Evolutionary conservation across 2,329 filamentous ascomycete genomes (phyloP), one percentile per base, ranked within the genome.

Genomic region (Alternaria sp.): DNA sequence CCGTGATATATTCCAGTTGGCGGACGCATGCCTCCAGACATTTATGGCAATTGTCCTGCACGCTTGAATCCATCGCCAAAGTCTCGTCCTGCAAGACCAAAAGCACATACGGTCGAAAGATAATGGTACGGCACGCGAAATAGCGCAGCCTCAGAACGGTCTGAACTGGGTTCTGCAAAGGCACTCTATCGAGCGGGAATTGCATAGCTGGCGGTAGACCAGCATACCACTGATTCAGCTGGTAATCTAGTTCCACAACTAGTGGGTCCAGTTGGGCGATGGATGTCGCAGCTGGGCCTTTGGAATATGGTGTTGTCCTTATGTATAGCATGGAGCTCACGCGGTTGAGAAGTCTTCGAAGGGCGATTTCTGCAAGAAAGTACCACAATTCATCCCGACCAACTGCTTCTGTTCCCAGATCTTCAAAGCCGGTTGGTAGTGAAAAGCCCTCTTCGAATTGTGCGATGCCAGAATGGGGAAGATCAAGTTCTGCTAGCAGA

Each of bases 221-320:
- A 70, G 93, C 91, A 73, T 94, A 94, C 92, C 91, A 95, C 74
- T 94, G 91, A 5, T 88, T 90, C 51, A 95, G 81, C 78, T 95
- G 92, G 73, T 89, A 93, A 75, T 94, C 92, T 38, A 95, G 84
- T 75, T 94, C 91, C 12, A 89, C 88, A 24, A 93, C 91, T 11
- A 95, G 87, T 1, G 91, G 91, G 61, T 92, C 91, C 36, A 94
- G 83, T 66, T 89, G 90, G 14, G 88, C 87, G 18, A 91, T 90
- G 12, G 90, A 90, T 16, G 89, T 86, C 76, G 88, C 87, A 16
- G 76, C 67, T 12, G 74, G 73, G 0, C 70, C 66, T 58, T 78
- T 77, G 7, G 68, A 72, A 52, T 74, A 76, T 9, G 67, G 74
- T 14, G 76, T 72, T 3, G 88, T 89, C 71, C 91, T 90, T 48